Percentiles rank a stretch among this genome's conserved stretches.
Evolutionary conservation across 805 yeast species (phyloP).

Genomic region (Nakazawaea molendinolei): DNA sequence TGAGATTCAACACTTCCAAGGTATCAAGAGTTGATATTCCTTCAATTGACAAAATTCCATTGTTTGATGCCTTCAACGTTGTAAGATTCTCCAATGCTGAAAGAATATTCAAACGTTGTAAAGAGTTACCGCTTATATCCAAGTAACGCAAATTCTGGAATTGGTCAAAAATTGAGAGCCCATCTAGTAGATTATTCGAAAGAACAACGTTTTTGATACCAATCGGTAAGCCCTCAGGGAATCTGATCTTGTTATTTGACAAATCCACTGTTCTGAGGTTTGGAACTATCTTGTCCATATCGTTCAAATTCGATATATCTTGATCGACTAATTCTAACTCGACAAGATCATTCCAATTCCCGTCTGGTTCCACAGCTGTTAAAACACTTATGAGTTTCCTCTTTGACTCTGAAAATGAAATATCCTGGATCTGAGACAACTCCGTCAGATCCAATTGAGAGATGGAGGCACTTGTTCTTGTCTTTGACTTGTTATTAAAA

Average conservation of each 20-base stretch:
- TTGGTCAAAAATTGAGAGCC: constrained; percentile 32
- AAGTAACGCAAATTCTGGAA: constrained; percentile 35
- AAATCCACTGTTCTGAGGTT: constrained; percentile 32
- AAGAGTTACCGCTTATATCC: constrained; percentile 31
- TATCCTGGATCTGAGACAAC: constrained; percentile 30
- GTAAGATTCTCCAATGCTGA: constrained; percentile 34
- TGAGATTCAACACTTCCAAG: constrained; percentile 32
- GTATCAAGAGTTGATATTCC: constrained; percentile 33
- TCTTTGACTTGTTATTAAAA: constrained; percentile 2
- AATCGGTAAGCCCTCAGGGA: constrained; percentile 39
- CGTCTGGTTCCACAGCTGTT: constrained; percentile 33
- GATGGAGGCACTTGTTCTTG: neutral
- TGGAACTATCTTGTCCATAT: constrained; percentile 38
- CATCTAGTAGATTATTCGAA: constrained; percentile 32
- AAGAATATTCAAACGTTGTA: constrained; percentile 32
- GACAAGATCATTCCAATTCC: constrained; percentile 35
- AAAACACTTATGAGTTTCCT: constrained; percentile 37
- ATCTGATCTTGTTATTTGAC: constrained; percentile 34
- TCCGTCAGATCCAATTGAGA: constrained; percentile 23
- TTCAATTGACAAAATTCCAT: constrained; percentile 27
- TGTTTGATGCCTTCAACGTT: constrained; percentile 30
- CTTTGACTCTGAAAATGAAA: constrained; percentile 43
- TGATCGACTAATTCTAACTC: constrained; percentile 29
- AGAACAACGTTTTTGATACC: constrained; percentile 30
- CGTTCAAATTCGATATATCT: constrained; percentile 34